A percentile compares a stretch with the other conserved stretches of the same genome.
These are phyloP conservation scores for Trypanosoma vivax DNA, from an alignment of 208 protist species.

Conservation along the genomic window DNA sequence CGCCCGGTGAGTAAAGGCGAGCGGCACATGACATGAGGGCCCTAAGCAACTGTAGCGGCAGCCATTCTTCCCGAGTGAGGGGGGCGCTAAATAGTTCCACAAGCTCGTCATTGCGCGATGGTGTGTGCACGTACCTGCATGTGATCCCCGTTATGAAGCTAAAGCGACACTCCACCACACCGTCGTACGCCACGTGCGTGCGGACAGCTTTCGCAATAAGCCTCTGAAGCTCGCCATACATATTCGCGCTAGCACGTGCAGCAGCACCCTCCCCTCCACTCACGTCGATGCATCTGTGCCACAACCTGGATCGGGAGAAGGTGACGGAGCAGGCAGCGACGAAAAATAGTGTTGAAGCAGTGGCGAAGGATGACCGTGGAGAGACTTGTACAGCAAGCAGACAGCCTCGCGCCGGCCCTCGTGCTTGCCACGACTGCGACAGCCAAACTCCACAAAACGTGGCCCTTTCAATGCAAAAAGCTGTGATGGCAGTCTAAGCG, in stretches of 20 bases:
- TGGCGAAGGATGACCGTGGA: constrained; percentile 1
- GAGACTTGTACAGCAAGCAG: constrained; percentile 4
- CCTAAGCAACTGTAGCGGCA: constrained; percentile 16
- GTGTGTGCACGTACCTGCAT: constrained; percentile 2
- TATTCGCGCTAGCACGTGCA: not conserved
- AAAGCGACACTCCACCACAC: constrained; percentile 15
- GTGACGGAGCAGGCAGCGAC: not conserved
- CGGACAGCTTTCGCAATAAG: constrained; percentile 4
- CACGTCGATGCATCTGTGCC: no score
- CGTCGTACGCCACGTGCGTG: constrained; percentile 14
- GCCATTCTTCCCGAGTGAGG: constrained; percentile 1
- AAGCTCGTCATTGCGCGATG: not conserved
- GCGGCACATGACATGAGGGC: constrained; percentile 11
- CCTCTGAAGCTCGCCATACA: constrained; percentile 11
- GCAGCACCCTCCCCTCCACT: not conserved
- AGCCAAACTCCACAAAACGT: constrained; percentile 8
- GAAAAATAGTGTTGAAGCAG: not conserved
- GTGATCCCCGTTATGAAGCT: constrained; percentile 21
- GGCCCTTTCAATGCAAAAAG: constrained; percentile 12
- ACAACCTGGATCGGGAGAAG: not conserved
- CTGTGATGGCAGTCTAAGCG: constrained; percentile 9
- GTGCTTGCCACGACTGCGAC: constrained; percentile 7
- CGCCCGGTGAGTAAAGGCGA: constrained; percentile 3
- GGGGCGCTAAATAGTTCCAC: constrained; percentile 15
- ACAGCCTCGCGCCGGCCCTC: constrained; percentile 15